Conservation (phyloP, 2,329 filamentous ascomycete species). For the Torrubiella hemipterigena region DNA sequence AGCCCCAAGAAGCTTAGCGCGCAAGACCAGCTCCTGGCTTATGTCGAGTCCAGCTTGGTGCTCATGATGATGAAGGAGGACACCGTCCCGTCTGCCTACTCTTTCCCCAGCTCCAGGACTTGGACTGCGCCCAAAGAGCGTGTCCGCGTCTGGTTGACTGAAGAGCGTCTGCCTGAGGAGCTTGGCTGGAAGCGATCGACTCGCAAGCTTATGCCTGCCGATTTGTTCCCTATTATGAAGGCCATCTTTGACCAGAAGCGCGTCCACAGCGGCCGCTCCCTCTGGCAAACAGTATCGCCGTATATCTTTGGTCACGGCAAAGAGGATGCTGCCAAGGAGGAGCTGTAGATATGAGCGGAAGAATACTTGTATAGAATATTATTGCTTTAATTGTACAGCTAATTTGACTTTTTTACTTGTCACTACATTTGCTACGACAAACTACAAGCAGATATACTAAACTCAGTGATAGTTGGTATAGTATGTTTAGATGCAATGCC, state of each 20-base stretch:
- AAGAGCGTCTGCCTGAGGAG: constrained; percentile 8
- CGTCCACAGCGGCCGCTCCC: not conserved
- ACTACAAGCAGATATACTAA: no score
- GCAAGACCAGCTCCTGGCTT: constrained; percentile 3
- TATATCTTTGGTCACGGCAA: no score
- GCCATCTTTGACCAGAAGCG: constrained; percentile 2
- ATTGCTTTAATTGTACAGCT: no score
- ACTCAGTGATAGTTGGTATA: no score
- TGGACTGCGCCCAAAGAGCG: constrained; percentile 5
- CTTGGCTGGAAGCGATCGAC: constrained; percentile 8
- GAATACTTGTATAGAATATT: no score
- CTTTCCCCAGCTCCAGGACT: constrained; percentile 1
- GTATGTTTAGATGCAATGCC: no score
- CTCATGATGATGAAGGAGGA: constrained; percentile 8
- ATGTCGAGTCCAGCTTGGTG: constrained; percentile 6
- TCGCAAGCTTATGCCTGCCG: not conserved
- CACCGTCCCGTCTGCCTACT: constrained; percentile 5
- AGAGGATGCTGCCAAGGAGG: no score
- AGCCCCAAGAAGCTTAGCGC: constrained; percentile 3
- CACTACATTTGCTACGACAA: no score
- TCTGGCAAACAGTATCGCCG: no score
- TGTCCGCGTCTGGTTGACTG: constrained; percentile 6
- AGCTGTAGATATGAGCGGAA: not conserved
- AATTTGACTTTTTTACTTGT: no score
- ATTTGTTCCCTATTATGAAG: constrained; percentile 3